Percentiles rank a stretch among this genome's conserved stretches.
phyloP scores from a whole-genome alignment of 495 filamentous ascomycete species.

The Trichoderma erinaceum region DNA sequence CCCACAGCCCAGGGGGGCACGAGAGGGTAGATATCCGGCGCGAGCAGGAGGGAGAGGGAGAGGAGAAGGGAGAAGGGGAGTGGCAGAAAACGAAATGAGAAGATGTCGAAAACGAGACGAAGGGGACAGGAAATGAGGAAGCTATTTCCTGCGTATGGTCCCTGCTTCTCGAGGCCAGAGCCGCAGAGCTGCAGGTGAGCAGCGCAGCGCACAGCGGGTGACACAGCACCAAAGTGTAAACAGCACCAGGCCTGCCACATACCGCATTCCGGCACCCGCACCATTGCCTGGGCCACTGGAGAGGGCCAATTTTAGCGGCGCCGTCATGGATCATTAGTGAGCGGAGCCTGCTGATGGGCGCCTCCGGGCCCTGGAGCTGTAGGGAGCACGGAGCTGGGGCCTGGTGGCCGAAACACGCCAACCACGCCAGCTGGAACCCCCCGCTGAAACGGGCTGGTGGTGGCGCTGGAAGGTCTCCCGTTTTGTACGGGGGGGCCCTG shows the following conservation, averaged over 20 bases:
- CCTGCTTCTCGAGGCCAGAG: constrained; percentile 7
- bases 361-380: background rate
- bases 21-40: background rate
- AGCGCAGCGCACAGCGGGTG: background rate
- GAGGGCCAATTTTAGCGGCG: constrained; percentile 9
- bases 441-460: constrained; percentile 11
- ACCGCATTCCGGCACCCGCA: background rate
- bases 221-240: background rate
- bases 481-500: background rate
- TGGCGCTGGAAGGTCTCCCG: background rate
- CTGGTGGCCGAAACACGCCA: constrained; percentile 9
- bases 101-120: constrained; percentile 10
- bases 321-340: constrained; percentile 5
- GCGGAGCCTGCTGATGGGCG: constrained; percentile 10
- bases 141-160: constrained; percentile 12
- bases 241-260: background rate
- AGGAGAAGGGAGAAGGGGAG: constrained; percentile 2
- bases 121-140: constrained; percentile 16
- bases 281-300: background rate
- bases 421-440: constrained; percentile 5
- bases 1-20: constrained; percentile 6
- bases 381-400: background rate
- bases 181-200: background rate
- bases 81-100: background rate
- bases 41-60: background rate